phyloP scores from a whole-genome alignment of 257 asterid genomes.

The Capsicum pubescens region DNA sequence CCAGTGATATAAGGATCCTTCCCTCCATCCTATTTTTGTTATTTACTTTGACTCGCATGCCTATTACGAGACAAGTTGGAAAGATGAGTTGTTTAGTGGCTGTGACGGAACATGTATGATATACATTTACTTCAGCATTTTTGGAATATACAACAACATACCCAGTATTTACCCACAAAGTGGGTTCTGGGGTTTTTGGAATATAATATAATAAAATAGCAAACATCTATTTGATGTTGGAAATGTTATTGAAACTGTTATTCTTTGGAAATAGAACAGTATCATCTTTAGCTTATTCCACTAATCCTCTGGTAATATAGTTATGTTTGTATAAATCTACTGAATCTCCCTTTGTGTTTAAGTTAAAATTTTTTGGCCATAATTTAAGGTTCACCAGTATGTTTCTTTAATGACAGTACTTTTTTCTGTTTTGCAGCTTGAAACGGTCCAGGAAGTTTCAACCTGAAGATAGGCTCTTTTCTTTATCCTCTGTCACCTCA shows the following conservation, averaged over 20 bases:
- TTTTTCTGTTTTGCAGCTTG: conserved; percentile 58
- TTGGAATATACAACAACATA: not conserved
- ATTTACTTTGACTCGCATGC: not conserved
- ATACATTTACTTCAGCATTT: not conserved
- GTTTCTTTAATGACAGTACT: not conserved
- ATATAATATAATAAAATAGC: not conserved
- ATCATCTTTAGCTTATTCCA: conserved; percentile 21
- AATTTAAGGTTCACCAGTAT: not conserved
- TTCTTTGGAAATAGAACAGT: not conserved
- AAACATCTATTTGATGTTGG: not conserved
- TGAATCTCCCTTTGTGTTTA: not conserved
- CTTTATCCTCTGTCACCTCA: conserved; percentile 91
- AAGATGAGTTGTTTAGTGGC: not conserved
- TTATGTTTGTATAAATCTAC: not conserved
- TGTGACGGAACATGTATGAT: conserved; percentile 4
- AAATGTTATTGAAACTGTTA: not conserved
- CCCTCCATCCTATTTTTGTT: not conserved
- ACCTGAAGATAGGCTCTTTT: conserved; percentile 96
- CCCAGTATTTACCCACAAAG: too few relatives aligned
- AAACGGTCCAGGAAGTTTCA: conserved; percentile 96
- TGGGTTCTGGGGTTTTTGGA: not conserved
- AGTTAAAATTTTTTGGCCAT: not conserved
- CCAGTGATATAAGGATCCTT: not conserved
- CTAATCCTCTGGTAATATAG: not conserved
- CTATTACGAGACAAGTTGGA: not conserved